Percentiles rank a stretch among this genome's conserved stretches.
Conservation (phyloP, 1,284 basidiomycete species). For the Phylloboletellus chloephorus region DNA sequence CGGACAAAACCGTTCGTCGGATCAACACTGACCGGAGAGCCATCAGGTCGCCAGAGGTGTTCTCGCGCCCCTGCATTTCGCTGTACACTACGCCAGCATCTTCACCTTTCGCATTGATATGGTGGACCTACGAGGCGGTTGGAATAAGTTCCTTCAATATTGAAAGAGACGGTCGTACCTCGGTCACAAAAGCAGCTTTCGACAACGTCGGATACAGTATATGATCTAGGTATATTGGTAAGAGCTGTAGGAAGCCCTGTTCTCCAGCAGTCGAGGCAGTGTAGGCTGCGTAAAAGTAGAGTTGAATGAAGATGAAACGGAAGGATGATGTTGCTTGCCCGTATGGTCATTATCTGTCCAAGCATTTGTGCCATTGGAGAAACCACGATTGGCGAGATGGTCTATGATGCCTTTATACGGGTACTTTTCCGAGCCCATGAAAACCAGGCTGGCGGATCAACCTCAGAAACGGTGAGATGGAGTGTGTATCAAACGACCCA, state of each 20-base stretch:
- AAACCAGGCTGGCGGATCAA: slow-evolving; percentile 60
- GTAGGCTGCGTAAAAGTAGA: slow-evolving; percentile 51
- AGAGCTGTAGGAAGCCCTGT: slow-evolving; percentile 90
- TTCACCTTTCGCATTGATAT: slow-evolving; percentile 86
- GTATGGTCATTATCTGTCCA: slow-evolving; percentile 87
- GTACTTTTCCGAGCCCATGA: slow-evolving; percentile 92
- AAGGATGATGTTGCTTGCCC: slow-evolving; percentile 10
- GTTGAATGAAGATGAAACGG: neutral
- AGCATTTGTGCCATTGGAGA: slow-evolving; percentile 88
- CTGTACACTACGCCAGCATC: slow-evolving; percentile 96
- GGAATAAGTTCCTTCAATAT: neutral
- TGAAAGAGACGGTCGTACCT: slow-evolving; percentile 44
- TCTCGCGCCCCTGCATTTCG: slow-evolving; percentile 98
- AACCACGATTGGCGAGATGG: slow-evolving; percentile 94
- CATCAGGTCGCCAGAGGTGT: slow-evolving; percentile 89
- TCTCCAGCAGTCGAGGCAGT: slow-evolving; percentile 97
- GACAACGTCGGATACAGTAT: slow-evolving; percentile 96
- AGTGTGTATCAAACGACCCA: slow-evolving; percentile 33
- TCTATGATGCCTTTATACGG: slow-evolving; percentile 98
- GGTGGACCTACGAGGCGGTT: slow-evolving; percentile 62
- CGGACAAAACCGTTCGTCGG: neutral
- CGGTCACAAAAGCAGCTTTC: slow-evolving; percentile 86
- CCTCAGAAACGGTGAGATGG: slow-evolving; percentile 5
- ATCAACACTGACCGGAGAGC: slow-evolving; percentile 58
- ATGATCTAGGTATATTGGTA: slow-evolving; percentile 96